These are phyloP conservation scores for Furcasterigmium sp. DNA, from an alignment of 2,329 filamentous ascomycete genomes.

Conservation along the genomic window DNA sequence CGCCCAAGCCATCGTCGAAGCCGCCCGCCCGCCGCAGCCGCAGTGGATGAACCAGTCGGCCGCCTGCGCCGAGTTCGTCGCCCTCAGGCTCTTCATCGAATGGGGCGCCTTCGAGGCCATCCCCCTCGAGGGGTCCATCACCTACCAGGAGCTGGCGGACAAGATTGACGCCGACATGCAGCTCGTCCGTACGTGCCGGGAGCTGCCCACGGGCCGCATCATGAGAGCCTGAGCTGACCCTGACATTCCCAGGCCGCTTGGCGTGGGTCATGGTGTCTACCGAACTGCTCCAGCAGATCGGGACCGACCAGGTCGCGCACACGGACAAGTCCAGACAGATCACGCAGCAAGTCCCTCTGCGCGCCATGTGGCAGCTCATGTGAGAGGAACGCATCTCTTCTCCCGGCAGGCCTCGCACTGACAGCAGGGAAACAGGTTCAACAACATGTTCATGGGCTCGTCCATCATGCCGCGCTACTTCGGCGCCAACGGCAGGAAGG, in stretches of 20 bases:
- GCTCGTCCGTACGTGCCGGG: conserved; percentile 16
- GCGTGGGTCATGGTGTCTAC: conserved; percentile 6
- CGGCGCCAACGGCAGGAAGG: conserved; percentile 21
- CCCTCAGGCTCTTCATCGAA: conserved; percentile 19
- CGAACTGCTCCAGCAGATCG: conserved; percentile 7
- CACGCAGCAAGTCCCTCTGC: not conserved
- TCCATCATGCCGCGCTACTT: conserved; percentile 24
- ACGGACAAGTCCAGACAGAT: conserved; percentile 5
- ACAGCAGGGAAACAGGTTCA: conserved; percentile 14
- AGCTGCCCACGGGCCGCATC: not conserved
- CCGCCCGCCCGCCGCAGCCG: conserved; percentile 2
- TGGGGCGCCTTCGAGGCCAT: conserved; percentile 27
- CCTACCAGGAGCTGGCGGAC: conserved; percentile 21
- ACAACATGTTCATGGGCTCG: conserved; percentile 14
- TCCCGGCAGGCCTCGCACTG: no score
- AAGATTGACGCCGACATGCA: conserved; percentile 19
- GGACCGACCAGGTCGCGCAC: conserved; percentile 7
- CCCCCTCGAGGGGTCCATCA: conserved; percentile 19
- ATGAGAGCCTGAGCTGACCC: no score
- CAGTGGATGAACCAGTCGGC: conserved; percentile 8
- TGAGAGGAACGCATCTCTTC: not conserved
- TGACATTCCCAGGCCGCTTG: conserved; percentile 4
- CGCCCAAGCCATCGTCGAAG: conserved; percentile 5
- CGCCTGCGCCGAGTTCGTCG: conserved; percentile 3
- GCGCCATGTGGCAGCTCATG: conserved; percentile 4